Evolutionary conservation across 176 grass and related monocot genomes (phyloP), one percentile per base, ranked within the genome.

Genomic region (Carex myosuroides): DNA sequence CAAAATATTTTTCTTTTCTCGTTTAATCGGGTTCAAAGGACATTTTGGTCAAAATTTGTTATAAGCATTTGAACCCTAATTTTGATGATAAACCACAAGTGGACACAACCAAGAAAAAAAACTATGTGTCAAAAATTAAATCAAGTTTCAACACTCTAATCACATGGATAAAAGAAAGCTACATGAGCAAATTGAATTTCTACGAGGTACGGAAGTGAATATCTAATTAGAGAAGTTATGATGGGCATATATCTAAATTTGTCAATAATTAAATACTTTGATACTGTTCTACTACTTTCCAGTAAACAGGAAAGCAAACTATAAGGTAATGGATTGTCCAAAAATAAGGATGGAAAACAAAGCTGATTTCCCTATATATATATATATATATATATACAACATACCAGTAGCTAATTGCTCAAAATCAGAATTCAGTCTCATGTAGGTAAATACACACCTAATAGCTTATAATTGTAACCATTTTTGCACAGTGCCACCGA

Each of bases 1-100:
- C 24, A 24, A 24, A 24, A 24, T 24, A 24, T 24, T 24, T 24
- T 24, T 0, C 24, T 24, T 24, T 24, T 24, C 24, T 72, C 70
- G 76, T 64, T 44, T 20, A 37, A 26, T 81, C 18, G 29, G 18
- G 83, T 73, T 75, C 54, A 79, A 86, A 55, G 35, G 8, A 84
- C 52, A 61, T 6, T 53, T 44, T 69, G 76, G 6, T 4, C 10
- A 39, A 62, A 64, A 2, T 66, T 85, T 83, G 7, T 37, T 57
- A 65, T 68, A 56, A 60, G 21, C 32, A 26, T 9, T 75, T 26
- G 57, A 68, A 69, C 11, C 20, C 12, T 72, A 11, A 35, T 24
- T 33, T 18, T 70, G 37, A 86, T 86, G 26, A 86, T 42, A 76
- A 46, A 52, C 42, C 7, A 22, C 9, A 12, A 35, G 56, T 8